phyloP scores from a whole-genome alignment of 179 eudicot genomes.

The Beta corolliflora region DNA sequence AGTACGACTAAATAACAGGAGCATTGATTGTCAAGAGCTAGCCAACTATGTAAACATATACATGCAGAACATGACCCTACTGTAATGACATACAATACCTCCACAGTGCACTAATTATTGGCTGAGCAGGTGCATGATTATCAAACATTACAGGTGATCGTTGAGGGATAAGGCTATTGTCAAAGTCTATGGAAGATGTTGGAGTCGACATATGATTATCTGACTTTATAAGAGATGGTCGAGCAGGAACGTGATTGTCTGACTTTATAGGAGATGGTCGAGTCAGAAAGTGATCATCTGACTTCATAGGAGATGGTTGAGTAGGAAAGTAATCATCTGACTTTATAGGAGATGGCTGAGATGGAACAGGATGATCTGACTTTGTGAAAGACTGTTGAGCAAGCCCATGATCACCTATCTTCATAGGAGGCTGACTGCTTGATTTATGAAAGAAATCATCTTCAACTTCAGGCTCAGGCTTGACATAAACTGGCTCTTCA shows the following conservation, averaged over 20 bases:
- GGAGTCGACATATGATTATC: conserved; percentile 9
- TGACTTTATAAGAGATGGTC: conserved; percentile 5
- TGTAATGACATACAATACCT: conserved; percentile 22
- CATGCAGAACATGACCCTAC: not conserved
- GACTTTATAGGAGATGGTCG: conserved; percentile 5
- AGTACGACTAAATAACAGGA: not conserved
- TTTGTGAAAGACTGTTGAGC: conserved; percentile 4
- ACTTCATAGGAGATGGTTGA: conserved; percentile 8
- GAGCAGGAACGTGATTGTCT: conserved; percentile 15
- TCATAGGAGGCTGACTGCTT: conserved; percentile 20
- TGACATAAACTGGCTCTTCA: conserved; percentile 20
- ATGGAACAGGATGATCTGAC: conserved; percentile 2
- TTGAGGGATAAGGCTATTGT: not conserved
- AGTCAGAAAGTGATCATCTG: conserved; percentile 6
- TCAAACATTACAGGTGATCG: not conserved
- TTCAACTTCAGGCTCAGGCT: conserved; percentile 1
- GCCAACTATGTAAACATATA: not conserved
- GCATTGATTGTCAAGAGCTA: not conserved
- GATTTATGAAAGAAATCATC: no score
- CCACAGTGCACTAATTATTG: conserved; percentile 35
- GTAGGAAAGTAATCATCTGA: conserved; percentile 4
- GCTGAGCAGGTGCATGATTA: conserved; percentile 25
- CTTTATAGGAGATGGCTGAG: conserved; percentile 14
- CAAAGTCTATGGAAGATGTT: not conserved
- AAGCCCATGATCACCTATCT: conserved; percentile 11